Conservation (phyloP, 2,329 filamentous ascomycete species). For the Pseudogymnoascus sp. region DNA sequence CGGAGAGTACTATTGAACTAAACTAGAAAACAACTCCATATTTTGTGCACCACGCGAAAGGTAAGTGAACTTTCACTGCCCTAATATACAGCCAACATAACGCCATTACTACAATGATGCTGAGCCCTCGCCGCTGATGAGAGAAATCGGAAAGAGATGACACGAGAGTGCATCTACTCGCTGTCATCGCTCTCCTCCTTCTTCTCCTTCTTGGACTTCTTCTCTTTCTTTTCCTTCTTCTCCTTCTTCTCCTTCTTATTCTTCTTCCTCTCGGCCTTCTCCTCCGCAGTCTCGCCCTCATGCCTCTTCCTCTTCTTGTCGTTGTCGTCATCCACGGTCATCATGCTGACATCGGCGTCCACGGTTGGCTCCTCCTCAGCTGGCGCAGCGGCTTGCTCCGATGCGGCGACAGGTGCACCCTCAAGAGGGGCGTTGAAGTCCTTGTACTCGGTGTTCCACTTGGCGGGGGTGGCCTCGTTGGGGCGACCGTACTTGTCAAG, state of each 20-base stretch:
- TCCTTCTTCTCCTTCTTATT: conserved; percentile 45
- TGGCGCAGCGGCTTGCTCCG: conserved; percentile 33
- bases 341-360: conserved; percentile 39
- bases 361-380: conserved; percentile 27
- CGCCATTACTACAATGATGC: conserved; percentile 8
- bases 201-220: conserved; percentile 33
- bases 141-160: conserved; percentile 6
- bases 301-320: conserved; percentile 75
- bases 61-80: conserved; percentile 8
- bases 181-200: conserved; percentile 35
- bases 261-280: conserved; percentile 45
- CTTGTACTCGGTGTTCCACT: conserved; percentile 90
- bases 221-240: conserved; percentile 44
- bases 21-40: conserved; percentile 7
- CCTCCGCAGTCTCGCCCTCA: conserved; percentile 65
- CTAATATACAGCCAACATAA: conserved; percentile 6
- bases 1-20: conserved; percentile 4
- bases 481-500: conserved; percentile 93
- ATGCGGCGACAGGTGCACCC: conserved; percentile 31
- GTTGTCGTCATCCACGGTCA: conserved; percentile 47
- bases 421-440: conserved; percentile 61
- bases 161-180: conserved; percentile 32
- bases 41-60: conserved; percentile 8
- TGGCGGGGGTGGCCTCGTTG: conserved; percentile 87
- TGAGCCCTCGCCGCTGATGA: conserved; percentile 6